Evolutionary conservation across 2,329 filamentous ascomycete genomes (phyloP).

Genomic region (Atkinsonella hypoxylon): DNA sequence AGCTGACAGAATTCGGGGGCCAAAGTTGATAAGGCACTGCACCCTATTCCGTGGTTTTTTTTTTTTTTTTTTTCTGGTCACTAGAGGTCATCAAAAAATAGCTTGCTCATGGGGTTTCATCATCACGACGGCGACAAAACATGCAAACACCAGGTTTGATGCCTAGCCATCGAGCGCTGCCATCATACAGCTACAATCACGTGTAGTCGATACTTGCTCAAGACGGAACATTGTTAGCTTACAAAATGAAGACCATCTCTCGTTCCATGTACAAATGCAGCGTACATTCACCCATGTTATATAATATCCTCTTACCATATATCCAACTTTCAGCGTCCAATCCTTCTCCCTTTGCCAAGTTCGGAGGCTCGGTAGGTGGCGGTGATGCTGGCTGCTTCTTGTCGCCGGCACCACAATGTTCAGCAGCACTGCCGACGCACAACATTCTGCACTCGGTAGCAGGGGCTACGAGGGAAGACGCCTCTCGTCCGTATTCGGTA

Average conservation of each 20-base stretch:
- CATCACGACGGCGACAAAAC: no score
- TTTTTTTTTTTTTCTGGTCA: no score
- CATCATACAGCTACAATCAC: no score
- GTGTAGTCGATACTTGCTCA: no score
- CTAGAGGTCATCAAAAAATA: no score
- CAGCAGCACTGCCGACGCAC: conserved; percentile 23
- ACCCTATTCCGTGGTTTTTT: no score
- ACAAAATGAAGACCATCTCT: background rate
- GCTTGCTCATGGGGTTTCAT: no score
- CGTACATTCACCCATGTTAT: background rate
- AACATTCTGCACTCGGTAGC: conserved; percentile 27
- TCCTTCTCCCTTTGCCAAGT: background rate
- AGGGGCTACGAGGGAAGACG: conserved; percentile 17
- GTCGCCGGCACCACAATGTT: conserved; percentile 29
- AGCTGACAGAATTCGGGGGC: background rate
- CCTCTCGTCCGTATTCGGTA: conserved; percentile 25
- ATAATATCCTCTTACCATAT: background rate
- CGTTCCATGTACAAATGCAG: background rate
- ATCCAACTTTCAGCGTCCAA: background rate
- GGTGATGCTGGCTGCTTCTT: conserved; percentile 13
- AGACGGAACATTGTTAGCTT: background rate
- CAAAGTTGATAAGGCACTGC: no score
- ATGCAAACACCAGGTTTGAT: no score
- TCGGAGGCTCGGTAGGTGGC: background rate
- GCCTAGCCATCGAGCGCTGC: no score